These are phyloP conservation scores for Paecilomyces dactylethromorphus DNA, from an alignment of 2,329 filamentous ascomycete genomes.

Conservation along the genomic window DNA sequence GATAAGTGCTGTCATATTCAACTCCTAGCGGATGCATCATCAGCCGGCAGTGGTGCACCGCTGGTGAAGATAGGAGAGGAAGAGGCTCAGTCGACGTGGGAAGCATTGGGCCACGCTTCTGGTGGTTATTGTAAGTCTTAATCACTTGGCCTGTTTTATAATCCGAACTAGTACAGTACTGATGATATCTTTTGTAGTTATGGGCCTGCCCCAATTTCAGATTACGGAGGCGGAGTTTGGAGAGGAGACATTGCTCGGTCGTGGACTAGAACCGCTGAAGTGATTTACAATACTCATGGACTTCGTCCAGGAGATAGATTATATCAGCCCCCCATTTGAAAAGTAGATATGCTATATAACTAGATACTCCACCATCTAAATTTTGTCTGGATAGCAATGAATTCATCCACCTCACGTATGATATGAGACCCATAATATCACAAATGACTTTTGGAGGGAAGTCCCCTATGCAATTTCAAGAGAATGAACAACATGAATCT, in stretches of 20 bases:
- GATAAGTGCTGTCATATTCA: constrained; percentile 65
- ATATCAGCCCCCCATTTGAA: too few relatives aligned
- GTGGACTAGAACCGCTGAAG: background rate
- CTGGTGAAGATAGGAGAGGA: background rate
- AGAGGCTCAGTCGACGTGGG: background rate
- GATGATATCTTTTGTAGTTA: background rate
- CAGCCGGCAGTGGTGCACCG: constrained; percentile 25
- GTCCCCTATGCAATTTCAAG: too few relatives aligned
- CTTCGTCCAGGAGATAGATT: too few relatives aligned
- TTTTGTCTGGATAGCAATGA: too few relatives aligned
- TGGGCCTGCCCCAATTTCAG: background rate
- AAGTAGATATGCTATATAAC: too few relatives aligned
- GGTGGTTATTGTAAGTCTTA: background rate
- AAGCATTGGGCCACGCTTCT: background rate
- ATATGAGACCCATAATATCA: too few relatives aligned
- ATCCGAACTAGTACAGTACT: background rate
- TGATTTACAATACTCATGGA: background rate
- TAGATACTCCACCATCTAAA: too few relatives aligned
- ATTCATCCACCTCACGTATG: too few relatives aligned
- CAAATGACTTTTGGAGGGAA: too few relatives aligned
- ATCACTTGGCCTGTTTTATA: background rate
- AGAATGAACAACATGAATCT: too few relatives aligned
- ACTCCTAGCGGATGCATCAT: constrained; percentile 61
- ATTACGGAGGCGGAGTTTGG: background rate
- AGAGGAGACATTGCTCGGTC: background rate